Evolutionary conservation across 2,329 filamentous ascomycete genomes (phyloP).

Genomic region (Aspergillus candidus): DNA sequence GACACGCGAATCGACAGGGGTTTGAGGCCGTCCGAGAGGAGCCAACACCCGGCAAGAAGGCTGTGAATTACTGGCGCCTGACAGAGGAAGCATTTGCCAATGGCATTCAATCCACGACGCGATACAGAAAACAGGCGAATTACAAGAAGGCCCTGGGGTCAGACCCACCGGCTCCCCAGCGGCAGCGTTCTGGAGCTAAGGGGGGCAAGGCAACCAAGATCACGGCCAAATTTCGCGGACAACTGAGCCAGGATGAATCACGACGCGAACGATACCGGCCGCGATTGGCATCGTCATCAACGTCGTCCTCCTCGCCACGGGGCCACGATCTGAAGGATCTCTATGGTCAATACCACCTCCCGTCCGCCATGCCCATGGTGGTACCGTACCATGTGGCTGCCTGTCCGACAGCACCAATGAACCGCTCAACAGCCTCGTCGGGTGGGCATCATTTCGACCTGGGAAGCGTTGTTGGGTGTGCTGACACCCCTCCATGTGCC

Average conservation of each 20-base stretch:
- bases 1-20: slow-evolving; percentile 20
- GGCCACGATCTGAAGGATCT: slow-evolving; percentile 10
- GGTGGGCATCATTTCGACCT: slow-evolving; percentile 16
- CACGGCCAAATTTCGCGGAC: slow-evolving; percentile 27
- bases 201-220: slow-evolving; percentile 36
- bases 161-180: slow-evolving; percentile 34
- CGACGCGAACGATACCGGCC: slow-evolving; percentile 15
- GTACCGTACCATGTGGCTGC: slow-evolving; percentile 10
- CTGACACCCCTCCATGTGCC: slow-evolving; percentile 18
- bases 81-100: slow-evolving; percentile 61
- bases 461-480: slow-evolving; percentile 23
- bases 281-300: slow-evolving; percentile 6
- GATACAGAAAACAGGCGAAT: slow-evolving; percentile 55
- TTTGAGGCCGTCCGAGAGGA: slow-evolving; percentile 52
- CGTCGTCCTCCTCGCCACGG: slow-evolving; percentile 1
- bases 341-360: slow-evolving; percentile 11
- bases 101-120: slow-evolving; percentile 76
- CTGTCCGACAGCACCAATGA: slow-evolving; percentile 9
- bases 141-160: slow-evolving; percentile 35
- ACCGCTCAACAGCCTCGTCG: slow-evolving; percentile 8
- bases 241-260: slow-evolving; percentile 19
- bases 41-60: slow-evolving; percentile 41
- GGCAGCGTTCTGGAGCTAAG: slow-evolving; percentile 38
- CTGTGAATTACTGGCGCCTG: slow-evolving; percentile 73
- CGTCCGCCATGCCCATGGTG: slow-evolving; percentile 4